A percentile compares a stretch with the other conserved stretches of the same genome.
Conservation (phyloP, 495 filamentous ascomycete species). For the Penicillium antarcticum region DNA sequence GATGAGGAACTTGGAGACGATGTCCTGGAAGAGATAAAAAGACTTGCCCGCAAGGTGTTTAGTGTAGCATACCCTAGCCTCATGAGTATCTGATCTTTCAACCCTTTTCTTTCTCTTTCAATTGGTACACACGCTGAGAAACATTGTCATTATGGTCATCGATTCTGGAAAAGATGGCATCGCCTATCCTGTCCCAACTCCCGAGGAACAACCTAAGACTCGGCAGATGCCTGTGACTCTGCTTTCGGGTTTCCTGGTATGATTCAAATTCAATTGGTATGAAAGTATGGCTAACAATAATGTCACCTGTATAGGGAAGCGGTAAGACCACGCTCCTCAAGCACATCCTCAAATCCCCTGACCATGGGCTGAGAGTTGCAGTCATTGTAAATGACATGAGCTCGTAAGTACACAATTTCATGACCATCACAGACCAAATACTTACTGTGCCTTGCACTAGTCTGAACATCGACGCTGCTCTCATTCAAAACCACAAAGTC, state of each 20-base stretch:
- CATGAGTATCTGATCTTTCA: not conserved
- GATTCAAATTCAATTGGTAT: not conserved
- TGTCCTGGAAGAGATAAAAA: constrained; percentile 10
- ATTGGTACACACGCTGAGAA: not conserved
- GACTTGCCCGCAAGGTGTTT: constrained; percentile 16
- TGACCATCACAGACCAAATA: not conserved
- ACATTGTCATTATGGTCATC: constrained; percentile 25
- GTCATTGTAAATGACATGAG: constrained; percentile 61
- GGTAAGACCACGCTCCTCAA: constrained; percentile 58
- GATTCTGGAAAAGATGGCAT: constrained; percentile 26
- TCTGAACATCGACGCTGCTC: constrained; percentile 55
- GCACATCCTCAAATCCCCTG: constrained; percentile 48
- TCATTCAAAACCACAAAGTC: constrained; percentile 50
- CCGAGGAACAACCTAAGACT: constrained; percentile 5
- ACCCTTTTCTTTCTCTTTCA: not conserved
- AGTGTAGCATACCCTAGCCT: not conserved
- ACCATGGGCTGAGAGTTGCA: constrained; percentile 53
- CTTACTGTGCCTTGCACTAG: constrained; percentile 15
- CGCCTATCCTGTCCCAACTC: constrained; percentile 14
- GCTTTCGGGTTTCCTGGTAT: constrained; percentile 46
- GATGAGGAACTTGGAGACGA: constrained; percentile 30
- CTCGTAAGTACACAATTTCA: constrained; percentile 24
- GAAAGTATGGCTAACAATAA: not conserved
- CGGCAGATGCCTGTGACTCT: constrained; percentile 43
- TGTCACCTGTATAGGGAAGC: constrained; percentile 33